Evolutionary conservation across 2,329 filamentous ascomycete species (phyloP), one percentile per base, ranked within the genome.

Genomic region (Bimuria novae-zelandiae): DNA sequence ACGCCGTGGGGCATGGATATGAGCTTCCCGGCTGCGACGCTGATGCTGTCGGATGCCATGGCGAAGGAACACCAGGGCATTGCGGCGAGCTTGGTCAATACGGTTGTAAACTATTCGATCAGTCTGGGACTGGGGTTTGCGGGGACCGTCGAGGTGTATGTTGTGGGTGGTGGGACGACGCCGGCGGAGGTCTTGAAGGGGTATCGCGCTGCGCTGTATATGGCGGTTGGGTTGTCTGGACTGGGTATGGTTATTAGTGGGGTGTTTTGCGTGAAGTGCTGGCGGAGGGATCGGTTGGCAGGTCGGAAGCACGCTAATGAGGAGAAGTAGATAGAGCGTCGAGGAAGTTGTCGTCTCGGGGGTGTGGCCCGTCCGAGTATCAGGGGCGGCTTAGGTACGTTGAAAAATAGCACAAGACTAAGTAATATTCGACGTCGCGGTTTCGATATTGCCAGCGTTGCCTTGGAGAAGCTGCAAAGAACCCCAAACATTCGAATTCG

Each of bases 51-150:
- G 16, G 72, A 76, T 49, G 64, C 70, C 0, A 70, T 78, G 22
- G 57, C 58, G 3, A 72, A 68, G 23, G 64, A 69, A 36, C 73
- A 78, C 51, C 75, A 78, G 49, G 76, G 76, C 12, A 70, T 77
- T 47, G 75, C 72, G 0, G 75, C 74, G 4, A 70, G 65, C 52
- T 48, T 74, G 36, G 65, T 77, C 35, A 75, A 71, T 32, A 78
- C 75, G 0, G 62, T 77, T 0, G 73, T 77, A 14, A 77, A 77
- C 47, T 78, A 78, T 59, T 70, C 67, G 22, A 77, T 77, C 29
- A 72, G 71, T 10, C 68, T 77, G 21, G 76, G 75, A 4, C 59
- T 78, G 19, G 76, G 76, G 0, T 72, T 78, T 44, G 75, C 75
- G 10, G 76, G 75, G 0, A 77, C 75, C 0, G 73, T 78, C 1